Base-by-base conservation (phyloP, 805 yeast genomes). In the Clavispora fructus region DNA sequence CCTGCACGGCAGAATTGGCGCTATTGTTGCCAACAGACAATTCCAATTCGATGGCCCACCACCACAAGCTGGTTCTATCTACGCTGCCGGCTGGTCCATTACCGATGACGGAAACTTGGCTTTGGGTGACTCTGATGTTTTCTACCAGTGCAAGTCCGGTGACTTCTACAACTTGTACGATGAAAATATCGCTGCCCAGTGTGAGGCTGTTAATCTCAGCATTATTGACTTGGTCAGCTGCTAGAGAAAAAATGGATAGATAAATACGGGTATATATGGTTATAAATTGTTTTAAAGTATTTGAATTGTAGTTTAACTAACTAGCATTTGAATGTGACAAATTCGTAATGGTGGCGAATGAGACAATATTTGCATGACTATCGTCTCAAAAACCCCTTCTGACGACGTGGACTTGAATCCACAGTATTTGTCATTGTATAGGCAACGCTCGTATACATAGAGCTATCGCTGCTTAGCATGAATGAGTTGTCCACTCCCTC, bases 1-100 rank as follows among this genome's bases (percentile, higher is more conserved):
- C 59, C 61, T 75, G 31, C 54, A 69, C 50, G 85, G 85, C 40
- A 80, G 92, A 77, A 68, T 85, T 54, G 91, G 91, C 56, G 78
- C 89, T 42, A 83, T 85, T 67, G 92, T 85, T 57, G 82, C 90
- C 44, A 85, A 84, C 82, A 76, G 85, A 73, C 92, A 85, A 73
- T 81, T 83, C 77, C 88, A 82, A 69, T 82, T 82, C 61, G 87
- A 83, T 62, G 87, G 87, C 62, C 87, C 87, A 48, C 84, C 87
- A 70, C 90, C 91, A 61, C 92, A 85, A 74, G 87, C 61, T 37
- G 65, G 65, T 25, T 41, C 64, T 47, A 60, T 61, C 44, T 61
- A 57, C 55, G 64, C 65, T 42, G 63, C 58, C 30, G 65, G 65
- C 33, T 61, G 65, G 65, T 47, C 80, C 42, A 71, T 79, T 49